Conservation (phyloP, 495 filamentous ascomycete species). For the Penicillium samsonianum region DNA sequence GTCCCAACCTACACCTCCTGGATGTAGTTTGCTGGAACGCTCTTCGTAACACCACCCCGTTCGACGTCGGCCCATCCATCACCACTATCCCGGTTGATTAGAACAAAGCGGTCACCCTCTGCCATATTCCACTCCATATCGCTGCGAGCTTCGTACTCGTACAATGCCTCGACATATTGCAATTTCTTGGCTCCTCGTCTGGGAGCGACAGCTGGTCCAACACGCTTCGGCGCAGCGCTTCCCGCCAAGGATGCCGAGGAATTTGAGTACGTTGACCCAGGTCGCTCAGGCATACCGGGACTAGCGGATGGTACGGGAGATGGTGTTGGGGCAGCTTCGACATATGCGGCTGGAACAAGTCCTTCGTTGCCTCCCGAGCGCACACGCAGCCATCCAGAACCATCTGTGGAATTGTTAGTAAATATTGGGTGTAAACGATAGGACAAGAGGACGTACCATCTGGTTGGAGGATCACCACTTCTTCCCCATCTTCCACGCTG, state of each 20-base stretch:
- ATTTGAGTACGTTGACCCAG: conserved; percentile 74
- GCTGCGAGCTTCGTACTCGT: conserved; percentile 84
- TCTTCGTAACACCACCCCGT: conserved; percentile 83
- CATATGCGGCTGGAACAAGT: conserved; percentile 82
- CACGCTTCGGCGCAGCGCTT: conserved; percentile 66
- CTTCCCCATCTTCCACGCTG: conserved; percentile 71
- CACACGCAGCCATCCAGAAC: conserved; percentile 87
- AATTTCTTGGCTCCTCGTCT: conserved; percentile 91
- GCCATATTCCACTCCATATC: conserved; percentile 86
- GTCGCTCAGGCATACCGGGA: conserved; percentile 46
- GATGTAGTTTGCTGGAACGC: conserved; percentile 92
- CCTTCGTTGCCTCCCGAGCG: conserved; percentile 67
- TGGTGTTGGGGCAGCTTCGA: conserved; percentile 56
- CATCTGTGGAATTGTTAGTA: conserved; percentile 57
- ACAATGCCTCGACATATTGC: conserved; percentile 91
- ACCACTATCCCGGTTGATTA: conserved; percentile 79
- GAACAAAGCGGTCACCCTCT: conserved; percentile 88
- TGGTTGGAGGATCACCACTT: conserved; percentile 76
- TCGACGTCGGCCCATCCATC: conserved; percentile 98
- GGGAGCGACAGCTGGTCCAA: conserved; percentile 90
- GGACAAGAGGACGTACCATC: conserved; percentile 65
- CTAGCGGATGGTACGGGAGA: conserved; percentile 42
- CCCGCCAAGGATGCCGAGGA: conserved; percentile 72
- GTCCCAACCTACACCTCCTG: conserved; percentile 59
- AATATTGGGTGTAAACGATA: neutral